Evolutionary conservation across 177 flowering plant genomes (phyloP), one percentile per base, ranked within the genome.

Genomic region (Vitis hybrid): DNA sequence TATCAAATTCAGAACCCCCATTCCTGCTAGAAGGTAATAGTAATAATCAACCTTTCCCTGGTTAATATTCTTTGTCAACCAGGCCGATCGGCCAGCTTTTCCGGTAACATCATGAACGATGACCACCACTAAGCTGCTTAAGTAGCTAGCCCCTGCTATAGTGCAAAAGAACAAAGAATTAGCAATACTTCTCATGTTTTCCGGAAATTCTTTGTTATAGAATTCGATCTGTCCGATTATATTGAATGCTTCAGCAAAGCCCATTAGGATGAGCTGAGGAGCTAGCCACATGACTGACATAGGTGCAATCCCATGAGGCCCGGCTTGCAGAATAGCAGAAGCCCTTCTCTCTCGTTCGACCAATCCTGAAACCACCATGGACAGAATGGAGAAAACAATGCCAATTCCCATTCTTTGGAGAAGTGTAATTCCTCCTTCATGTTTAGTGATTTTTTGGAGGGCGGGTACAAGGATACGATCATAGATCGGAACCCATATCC

Each of bases 341-440:
- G 67, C 70, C 61, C 90, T 72, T 23, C 93, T 70, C 67, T 52
- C 56, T 15, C 9, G 32, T 64, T 87, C 93, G 6, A 83, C 40
- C 1, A 81, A 6, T 0, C 87, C 91, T 0, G 90, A 83, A 0
- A 79, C 87, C 8, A 81, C 52, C 91, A 86, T 87, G 0, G 90
- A 73, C 15, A 78, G 26, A 11, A 82, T 64, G 0, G 91, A 83
- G 68, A 86, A 80, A 0, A 87, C 63, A 1, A 84, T 78, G 6
- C 91, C 91, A 2, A 83, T 76, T 56, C 88, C 89, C 18, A 86
- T 82, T 52, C 93, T 73, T 34, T 86, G 87, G 34, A 84, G 80
- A 3, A 83, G 68, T 1, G 89, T 83, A 48, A 89, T 80, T 0
- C 93, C 89, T 4, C 76, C 81, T 71, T 87, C 87, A 5, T 68